Base-by-base conservation (phyloP, 2,329 filamentous ascomycete species). In the Talaromyces sp. region DNA sequence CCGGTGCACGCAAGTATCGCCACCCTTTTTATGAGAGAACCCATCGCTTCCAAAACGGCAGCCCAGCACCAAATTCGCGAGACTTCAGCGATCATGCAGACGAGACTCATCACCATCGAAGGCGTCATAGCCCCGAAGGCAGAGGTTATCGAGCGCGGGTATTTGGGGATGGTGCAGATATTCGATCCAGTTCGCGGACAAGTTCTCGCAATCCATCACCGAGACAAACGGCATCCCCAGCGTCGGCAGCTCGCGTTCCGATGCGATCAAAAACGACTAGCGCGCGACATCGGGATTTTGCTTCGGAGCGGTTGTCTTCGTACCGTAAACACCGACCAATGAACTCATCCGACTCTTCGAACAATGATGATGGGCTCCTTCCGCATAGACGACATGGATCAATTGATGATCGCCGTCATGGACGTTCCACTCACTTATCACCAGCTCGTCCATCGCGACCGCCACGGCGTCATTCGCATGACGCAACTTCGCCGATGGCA, bases 391-490 rank as follows among this genome's bases (percentile, higher is more conserved):
- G 54, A 33, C 56, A 52, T 22, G 62, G 67, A 8, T 47, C 69
- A 6, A 66, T 57, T n/a, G 67, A 69, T 50, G 68, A 69, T 25
- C 63, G 67, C 19, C 66, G 57, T 60, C 59, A 64, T 59, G 62
- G 59, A 22, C 67, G 67, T 17, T 69, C 67, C 15, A 68, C 69
- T 3, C 70, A 75, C 61, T 64, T 78, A 1, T 75, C 75, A 11
- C 74, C 74, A 1, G 69, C 69, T 4, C 66, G 69, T 3, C 41
- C 68, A 15, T 66, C 68, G 19, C 68, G 71, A 25, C 68, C 72
- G 4, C 35, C 43, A n/a, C 73, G 76, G 27, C 74, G 75, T 5
- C 77, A 77, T 67, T 78, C 75, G 3, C 77, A 79, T 52, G 77
- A 79, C 27, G 65, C 60, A 6, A 56, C 64, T 7, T 45, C 57